phyloP scores from a whole-genome alignment of 768 basidiomycete species.

The Podaxis sp. region DNA sequence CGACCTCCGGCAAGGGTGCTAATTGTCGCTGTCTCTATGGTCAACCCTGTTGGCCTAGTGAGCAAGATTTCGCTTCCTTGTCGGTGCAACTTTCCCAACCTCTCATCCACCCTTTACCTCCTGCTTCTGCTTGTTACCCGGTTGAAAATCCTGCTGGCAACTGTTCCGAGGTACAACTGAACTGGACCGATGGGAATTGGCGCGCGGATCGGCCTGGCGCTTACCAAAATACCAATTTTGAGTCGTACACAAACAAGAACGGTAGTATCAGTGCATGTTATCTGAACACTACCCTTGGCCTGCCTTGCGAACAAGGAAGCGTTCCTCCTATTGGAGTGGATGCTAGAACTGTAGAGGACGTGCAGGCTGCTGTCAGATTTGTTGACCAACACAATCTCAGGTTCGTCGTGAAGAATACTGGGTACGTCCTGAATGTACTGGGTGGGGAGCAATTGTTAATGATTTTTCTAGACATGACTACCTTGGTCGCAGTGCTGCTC shows the following conservation, averaged over 20 bases:
- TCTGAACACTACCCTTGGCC: conserved; percentile 22
- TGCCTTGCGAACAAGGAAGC: conserved; percentile 43
- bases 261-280: background rate
- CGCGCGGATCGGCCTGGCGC: conserved; percentile 9
- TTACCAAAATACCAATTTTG: background rate
- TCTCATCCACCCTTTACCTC: background rate
- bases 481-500: background rate
- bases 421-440: background rate
- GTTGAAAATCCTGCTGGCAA: background rate
- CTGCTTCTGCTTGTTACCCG: background rate
- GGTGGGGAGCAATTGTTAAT: background rate
- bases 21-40: conserved; percentile 32
- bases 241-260: background rate
- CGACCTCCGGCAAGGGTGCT: background rate
- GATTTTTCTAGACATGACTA: background rate
- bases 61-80: conserved; percentile 8
- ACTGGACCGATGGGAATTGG: background rate
- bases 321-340: conserved; percentile 42
- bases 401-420: conserved; percentile 33
- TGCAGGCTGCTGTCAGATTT: conserved; percentile 41
- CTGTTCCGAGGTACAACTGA: background rate
- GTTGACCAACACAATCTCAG: conserved; percentile 34
- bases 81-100: background rate
- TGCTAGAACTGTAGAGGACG: conserved; percentile 34
- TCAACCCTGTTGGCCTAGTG: conserved; percentile 43